A percentile compares a stretch with the other conserved stretches of the same genome.
phyloP scores from a whole-genome alignment of 495 filamentous ascomycete species.

The Annulohypoxylon stygium region DNA sequence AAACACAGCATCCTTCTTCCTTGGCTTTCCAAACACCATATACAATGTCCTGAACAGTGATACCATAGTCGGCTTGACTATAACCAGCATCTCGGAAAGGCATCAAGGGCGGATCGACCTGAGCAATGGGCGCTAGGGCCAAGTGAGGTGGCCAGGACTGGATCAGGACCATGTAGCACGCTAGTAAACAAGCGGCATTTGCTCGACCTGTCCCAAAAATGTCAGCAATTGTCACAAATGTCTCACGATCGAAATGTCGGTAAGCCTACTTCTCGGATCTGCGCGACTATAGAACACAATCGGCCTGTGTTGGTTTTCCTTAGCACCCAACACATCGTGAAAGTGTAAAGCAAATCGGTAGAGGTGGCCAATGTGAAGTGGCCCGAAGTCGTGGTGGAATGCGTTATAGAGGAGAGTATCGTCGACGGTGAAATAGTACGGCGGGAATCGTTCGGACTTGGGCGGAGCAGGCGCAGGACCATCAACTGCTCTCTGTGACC shows the following conservation, averaged over 20 bases:
- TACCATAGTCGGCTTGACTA: slow-evolving; percentile 95
- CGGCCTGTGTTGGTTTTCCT: slow-evolving; percentile 79
- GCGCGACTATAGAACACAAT: slow-evolving; percentile 96
- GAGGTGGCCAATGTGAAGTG: slow-evolving; percentile 94
- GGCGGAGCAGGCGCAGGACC: slow-evolving; percentile 61
- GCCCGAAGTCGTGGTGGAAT: slow-evolving; percentile 98
- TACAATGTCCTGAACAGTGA: slow-evolving; percentile 96
- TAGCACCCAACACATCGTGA: slow-evolving; percentile 92
- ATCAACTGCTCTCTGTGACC: slow-evolving; percentile 74
- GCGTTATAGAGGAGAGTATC: slow-evolving; percentile 95
- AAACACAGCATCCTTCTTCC: slow-evolving; percentile 86
- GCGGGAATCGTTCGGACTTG: slow-evolving; percentile 63
- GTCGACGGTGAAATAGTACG: slow-evolving; percentile 96
- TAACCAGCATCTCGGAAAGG: slow-evolving; percentile 98
- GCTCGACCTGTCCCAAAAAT: slow-evolving; percentile 71
- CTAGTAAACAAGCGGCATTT: slow-evolving; percentile 95
- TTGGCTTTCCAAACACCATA: slow-evolving; percentile 99
- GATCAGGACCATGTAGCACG: slow-evolving; percentile 98
- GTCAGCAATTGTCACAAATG: slow-evolving; percentile 32
- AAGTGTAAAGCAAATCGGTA: slow-evolving; percentile 96
- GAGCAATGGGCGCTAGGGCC: slow-evolving; percentile 94
- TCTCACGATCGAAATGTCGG: neutral
- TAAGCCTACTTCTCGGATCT: slow-evolving; percentile 82
- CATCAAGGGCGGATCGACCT: slow-evolving; percentile 97
- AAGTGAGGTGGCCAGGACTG: slow-evolving; percentile 98